Evolutionary conservation across 2,329 filamentous ascomycete species (phyloP).

Genomic region (Hypoxylon sp.): DNA sequence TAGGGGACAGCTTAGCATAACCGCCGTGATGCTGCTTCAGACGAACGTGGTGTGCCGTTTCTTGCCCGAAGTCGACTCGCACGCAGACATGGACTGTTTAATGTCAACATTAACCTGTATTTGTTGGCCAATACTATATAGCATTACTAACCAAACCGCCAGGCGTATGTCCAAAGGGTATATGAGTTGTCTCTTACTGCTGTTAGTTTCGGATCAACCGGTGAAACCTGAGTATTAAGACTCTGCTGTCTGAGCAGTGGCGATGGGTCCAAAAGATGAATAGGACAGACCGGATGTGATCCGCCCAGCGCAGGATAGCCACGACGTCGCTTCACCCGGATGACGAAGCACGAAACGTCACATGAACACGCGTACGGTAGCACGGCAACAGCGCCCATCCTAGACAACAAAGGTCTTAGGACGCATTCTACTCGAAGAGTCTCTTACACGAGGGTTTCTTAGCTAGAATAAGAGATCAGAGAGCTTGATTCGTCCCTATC

Average conservation of each 20-base stretch:
- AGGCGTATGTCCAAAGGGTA: background rate
- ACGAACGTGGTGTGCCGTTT: conserved; percentile 4
- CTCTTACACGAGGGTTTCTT: background rate
- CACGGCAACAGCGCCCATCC: background rate
- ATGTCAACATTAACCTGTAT: background rate
- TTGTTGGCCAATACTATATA: background rate
- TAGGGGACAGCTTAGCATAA: conserved; percentile 5
- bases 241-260: background rate
- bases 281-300: background rate
- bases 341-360: background rate
- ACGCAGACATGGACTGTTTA: background rate
- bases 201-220: background rate
- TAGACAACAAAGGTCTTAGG: background rate
- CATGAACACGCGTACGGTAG: background rate
- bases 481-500: background rate
- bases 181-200: conserved; percentile 7
- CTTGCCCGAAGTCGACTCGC: background rate
- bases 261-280: background rate
- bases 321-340: conserved; percentile 11
- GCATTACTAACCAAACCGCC: background rate
- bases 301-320: background rate
- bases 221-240: background rate
- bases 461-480: background rate
- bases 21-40: background rate
- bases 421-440: background rate